These are phyloP conservation scores for Mastigamoeba balamuthi DNA, from an alignment of 78 protist genomes.

Conservation along the genomic window DNA sequence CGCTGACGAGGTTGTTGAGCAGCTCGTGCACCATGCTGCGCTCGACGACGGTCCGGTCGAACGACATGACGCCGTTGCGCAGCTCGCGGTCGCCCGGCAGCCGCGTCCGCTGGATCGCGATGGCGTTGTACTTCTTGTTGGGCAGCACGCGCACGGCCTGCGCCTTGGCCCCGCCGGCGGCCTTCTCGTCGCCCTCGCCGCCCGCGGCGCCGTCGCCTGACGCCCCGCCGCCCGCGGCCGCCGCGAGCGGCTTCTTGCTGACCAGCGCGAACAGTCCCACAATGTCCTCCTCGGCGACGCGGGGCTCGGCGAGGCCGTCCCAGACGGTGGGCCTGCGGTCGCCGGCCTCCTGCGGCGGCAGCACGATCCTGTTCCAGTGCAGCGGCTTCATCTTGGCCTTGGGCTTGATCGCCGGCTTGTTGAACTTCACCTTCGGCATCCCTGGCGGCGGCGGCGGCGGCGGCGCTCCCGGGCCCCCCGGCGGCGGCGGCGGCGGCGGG, in stretches of 20 bases:
- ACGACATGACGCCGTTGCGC: conserved; percentile 12
- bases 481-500: background rate
- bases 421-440: conserved; percentile 1
- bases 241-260: conserved; percentile 18
- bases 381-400: conserved; percentile 39
- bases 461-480: background rate
- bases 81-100: conserved; percentile 15
- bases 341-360: background rate
- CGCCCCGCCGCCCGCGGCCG: conserved; percentile 10
- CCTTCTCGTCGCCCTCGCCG: background rate
- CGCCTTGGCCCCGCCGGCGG: conserved; percentile 19
- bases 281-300: conserved; percentile 32
- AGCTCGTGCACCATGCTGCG: conserved; percentile 24
- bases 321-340: conserved; percentile 24
- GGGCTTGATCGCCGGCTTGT: conserved; percentile 22
- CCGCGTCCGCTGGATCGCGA: conserved; percentile 26
- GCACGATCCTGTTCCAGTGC: conserved; percentile 30
- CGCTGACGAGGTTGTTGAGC: background rate
- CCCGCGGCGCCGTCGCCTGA: background rate
- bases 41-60: conserved; percentile 21
- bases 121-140: conserved; percentile 26
- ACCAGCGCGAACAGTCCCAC: conserved; percentile 31
- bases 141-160: conserved; percentile 17
- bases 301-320: conserved; percentile 11
- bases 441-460: background rate